A percentile compares a stretch with the other conserved stretches of the same genome.
These are phyloP conservation scores for Hyparrhenia diplandra DNA, from an alignment of 176 grass and related monocot species.

Conservation along the genomic window DNA sequence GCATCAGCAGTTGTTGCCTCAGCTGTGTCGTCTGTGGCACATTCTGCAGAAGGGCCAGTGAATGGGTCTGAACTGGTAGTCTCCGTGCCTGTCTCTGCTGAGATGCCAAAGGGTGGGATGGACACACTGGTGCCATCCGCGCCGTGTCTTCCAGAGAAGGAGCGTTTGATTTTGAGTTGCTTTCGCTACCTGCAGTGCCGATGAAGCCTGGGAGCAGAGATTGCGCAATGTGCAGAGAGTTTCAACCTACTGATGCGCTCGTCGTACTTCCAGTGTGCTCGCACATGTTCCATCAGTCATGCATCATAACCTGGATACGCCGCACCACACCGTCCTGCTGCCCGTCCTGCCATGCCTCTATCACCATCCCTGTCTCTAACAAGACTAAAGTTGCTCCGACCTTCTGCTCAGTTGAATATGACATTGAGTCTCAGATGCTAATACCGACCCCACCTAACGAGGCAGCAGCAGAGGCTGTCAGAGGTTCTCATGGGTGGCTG, in stretches of 20 bases:
- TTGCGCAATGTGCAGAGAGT: slow-evolving; percentile 15
- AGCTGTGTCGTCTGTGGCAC: background rate
- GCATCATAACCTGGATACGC: slow-evolving; percentile 26
- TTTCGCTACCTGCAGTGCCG: background rate
- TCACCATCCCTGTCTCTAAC: background rate
- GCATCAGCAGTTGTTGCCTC: background rate
- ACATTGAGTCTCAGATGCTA: slow-evolving; percentile 28
- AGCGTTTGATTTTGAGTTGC: slow-evolving; percentile 33
- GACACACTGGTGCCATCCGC: slow-evolving; percentile 12
- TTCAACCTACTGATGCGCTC: background rate
- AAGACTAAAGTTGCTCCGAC: background rate
- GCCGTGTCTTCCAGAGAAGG: slow-evolving; percentile 29
- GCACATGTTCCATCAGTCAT: slow-evolving; percentile 28
- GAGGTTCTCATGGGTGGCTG: slow-evolving; percentile 22
- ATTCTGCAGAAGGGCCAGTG: background rate
- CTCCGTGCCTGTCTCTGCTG: background rate
- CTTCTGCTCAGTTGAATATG: slow-evolving; percentile 14
- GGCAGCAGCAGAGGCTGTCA: slow-evolving; percentile 14
- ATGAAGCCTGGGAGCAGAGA: background rate
- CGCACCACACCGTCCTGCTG: background rate
- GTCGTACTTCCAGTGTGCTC: slow-evolving; percentile 16
- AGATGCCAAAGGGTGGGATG: background rate
- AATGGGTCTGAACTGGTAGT: background rate
- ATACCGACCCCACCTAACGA: background rate
- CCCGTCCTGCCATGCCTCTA: slow-evolving; percentile 7